phyloP scores from a whole-genome alignment of 768 basidiomycete genomes.

The Suillus brevipes region DNA sequence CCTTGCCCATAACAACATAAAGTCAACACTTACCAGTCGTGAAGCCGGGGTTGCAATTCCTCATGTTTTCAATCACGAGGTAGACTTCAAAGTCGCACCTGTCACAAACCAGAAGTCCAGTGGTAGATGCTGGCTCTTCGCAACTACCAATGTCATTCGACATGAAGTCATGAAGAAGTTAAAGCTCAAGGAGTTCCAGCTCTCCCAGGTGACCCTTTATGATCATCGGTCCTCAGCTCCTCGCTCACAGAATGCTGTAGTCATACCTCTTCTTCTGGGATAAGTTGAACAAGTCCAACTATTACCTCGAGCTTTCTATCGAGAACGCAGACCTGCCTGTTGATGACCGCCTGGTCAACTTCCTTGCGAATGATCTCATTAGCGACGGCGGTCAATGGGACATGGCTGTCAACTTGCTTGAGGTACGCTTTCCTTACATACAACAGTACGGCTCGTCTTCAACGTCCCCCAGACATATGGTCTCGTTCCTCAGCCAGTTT shows the following conservation, averaged over 20 bases:
- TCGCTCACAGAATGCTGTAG: slow-evolving; percentile 33
- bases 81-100: slow-evolving; percentile 81
- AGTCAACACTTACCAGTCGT: slow-evolving; percentile 61
- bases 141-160: slow-evolving; percentile 84
- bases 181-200: slow-evolving; percentile 85
- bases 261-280: slow-evolving; percentile 96
- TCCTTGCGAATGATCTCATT: slow-evolving; percentile 75
- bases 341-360: slow-evolving; percentile 79
- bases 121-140: slow-evolving; percentile 95
- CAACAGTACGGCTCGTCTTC: not conserved
- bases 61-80: slow-evolving; percentile 80
- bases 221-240: slow-evolving; percentile 6
- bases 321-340: slow-evolving; percentile 77
- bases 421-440: slow-evolving; percentile 37
- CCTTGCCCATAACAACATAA: slow-evolving; percentile 68
- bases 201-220: slow-evolving; percentile 65
- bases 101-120: slow-evolving; percentile 86
- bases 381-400: slow-evolving; percentile 96
- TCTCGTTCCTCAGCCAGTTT: slow-evolving; percentile 78
- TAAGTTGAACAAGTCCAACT: slow-evolving; percentile 88
- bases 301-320: slow-evolving; percentile 87
- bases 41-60: slow-evolving; percentile 58
- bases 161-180: slow-evolving; percentile 84
- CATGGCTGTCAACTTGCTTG: slow-evolving; percentile 74
- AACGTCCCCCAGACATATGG: slow-evolving; percentile 64